Evolutionary conservation across 805 yeast genomes (phyloP).

Genomic region (Lipomyces chichibuensis): DNA sequence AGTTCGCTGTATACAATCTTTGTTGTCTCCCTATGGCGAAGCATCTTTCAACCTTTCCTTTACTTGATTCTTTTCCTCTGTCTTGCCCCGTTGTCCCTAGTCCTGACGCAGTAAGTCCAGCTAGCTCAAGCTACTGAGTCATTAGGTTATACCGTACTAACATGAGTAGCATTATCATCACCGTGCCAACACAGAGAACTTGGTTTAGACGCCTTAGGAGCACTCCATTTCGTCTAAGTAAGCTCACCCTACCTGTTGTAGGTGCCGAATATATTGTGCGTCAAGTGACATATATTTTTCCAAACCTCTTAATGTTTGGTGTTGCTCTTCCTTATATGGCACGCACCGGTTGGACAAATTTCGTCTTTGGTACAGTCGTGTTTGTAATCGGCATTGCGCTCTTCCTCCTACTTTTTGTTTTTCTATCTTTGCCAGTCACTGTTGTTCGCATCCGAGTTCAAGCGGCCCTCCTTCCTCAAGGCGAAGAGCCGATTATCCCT

Average conservation of each 20-base stretch:
- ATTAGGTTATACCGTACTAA: neutral
- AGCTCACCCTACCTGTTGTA: conserved; percentile 8
- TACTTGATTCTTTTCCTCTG: conserved; percentile 3
- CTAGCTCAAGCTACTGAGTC: neutral
- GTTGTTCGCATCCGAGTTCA: conserved; percentile 11
- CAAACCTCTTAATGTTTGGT: neutral
- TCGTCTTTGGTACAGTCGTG: conserved; percentile 7
- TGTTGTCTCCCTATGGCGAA: neutral
- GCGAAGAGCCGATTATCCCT: conserved; percentile 12
- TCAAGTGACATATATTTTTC: neutral
- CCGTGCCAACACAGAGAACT: conserved; percentile 14
- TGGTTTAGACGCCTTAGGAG: neutral
- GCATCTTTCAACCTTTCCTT: neutral
- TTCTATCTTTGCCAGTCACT: conserved; percentile 11
- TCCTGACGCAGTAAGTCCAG: conserved; percentile 8
- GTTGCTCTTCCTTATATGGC: neutral
- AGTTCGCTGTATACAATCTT: neutral
- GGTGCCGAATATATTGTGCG: neutral
- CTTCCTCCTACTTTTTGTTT: neutral
- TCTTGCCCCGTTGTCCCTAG: conserved; percentile 13
- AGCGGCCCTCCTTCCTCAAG: conserved; percentile 19
- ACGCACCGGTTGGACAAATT: neutral
- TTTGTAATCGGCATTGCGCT: conserved; percentile 5
- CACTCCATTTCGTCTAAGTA: conserved; percentile 2
- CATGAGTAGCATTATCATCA: conserved; percentile 9